phyloP scores from a whole-genome alignment of 192 early-diverging fungal species.

The Umbelopsis isabellina region DNA sequence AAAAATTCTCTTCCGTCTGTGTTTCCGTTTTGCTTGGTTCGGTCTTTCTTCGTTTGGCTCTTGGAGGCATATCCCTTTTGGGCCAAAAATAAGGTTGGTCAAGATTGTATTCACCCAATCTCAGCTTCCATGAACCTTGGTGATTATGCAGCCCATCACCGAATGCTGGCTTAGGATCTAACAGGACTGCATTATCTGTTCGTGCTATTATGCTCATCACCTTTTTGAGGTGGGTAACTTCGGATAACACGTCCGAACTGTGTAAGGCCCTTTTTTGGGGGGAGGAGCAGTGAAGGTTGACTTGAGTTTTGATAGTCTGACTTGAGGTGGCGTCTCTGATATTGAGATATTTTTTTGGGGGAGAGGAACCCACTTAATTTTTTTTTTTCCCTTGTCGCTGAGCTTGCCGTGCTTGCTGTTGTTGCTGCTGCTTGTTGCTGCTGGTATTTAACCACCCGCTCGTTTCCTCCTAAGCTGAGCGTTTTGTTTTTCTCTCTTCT shows the following conservation, averaged over 20 bases:
- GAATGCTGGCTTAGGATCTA: constrained; percentile 13
- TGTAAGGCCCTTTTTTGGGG: too few relatives aligned
- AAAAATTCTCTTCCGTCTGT: constrained; percentile 20
- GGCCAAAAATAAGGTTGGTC: constrained; percentile 29
- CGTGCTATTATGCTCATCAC: constrained; percentile 8
- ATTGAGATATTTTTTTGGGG: constrained; percentile 18
- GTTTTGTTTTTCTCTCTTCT: background rate
- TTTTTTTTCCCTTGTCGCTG: constrained; percentile 14
- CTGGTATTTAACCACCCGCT: constrained; percentile 13
- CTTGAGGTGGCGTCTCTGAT: constrained; percentile 10
- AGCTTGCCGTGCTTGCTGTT: background rate
- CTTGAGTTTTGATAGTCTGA: constrained; percentile 1
- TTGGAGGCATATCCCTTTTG: background rate
- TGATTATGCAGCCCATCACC: constrained; percentile 10
- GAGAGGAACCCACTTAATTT: background rate
- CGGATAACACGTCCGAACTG: constrained; percentile 18
- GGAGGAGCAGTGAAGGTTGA: background rate
- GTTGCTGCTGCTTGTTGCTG: background rate
- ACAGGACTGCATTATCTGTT: background rate
- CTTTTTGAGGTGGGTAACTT: constrained; percentile 4
- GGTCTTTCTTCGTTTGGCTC: constrained; percentile 26
- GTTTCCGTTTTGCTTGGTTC: constrained; percentile 16
- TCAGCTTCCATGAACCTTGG: constrained; percentile 18
- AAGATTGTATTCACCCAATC: constrained; percentile 29
- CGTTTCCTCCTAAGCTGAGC: background rate